Percentiles rank a stretch among this genome's conserved stretches.
Conservation (phyloP, 2,329 filamentous ascomycete species). For the Pseudocercospora pini-densiflorae region DNA sequence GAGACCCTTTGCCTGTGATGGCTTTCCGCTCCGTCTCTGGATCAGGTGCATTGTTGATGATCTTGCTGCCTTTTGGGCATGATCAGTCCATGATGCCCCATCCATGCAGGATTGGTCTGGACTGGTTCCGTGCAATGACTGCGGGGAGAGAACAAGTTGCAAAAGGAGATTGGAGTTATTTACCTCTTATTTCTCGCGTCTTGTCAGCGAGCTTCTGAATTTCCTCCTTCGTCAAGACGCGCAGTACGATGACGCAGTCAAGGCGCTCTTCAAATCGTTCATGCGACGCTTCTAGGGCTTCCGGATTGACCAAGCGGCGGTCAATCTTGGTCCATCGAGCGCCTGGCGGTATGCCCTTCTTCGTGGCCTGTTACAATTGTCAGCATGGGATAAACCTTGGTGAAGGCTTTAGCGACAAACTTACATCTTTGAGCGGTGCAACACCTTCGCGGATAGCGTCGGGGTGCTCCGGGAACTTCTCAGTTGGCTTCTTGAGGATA, state of each 20-base stretch:
- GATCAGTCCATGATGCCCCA: conserved; percentile 19
- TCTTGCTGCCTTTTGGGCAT: conserved; percentile 21
- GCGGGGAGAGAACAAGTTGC: conserved; percentile 2
- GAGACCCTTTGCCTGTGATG: conserved; percentile 20
- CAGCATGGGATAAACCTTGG: conserved; percentile 13
- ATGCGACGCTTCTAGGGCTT: conserved; percentile 82
- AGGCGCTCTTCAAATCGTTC: conserved; percentile 91
- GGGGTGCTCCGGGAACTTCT: conserved; percentile 83
- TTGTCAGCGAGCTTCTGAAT: conserved; percentile 84
- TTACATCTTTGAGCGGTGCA: conserved; percentile 81
- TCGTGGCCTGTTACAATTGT: conserved; percentile 34
- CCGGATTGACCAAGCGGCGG: conserved; percentile 84
- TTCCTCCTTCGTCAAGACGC: conserved; percentile 85
- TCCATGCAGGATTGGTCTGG: conserved; percentile 20
- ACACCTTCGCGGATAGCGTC: conserved; percentile 87
- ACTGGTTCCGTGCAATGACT: conserved; percentile 18
- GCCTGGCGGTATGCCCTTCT: conserved; percentile 57
- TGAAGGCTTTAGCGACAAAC: conserved; percentile 12
- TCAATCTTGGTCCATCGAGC: conserved; percentile 95
- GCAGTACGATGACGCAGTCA: conserved; percentile 90
- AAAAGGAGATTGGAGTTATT: conserved; percentile 21
- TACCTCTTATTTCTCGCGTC: conserved; percentile 76
- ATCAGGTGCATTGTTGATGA: neutral
- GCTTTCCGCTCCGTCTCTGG: neutral
- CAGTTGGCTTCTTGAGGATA: conserved; percentile 82